Percentiles rank a stretch among this genome's conserved stretches.
Evolutionary conservation across 2,329 filamentous ascomycete species (phyloP).

Genomic region (Ceratocystis papillata): DNA sequence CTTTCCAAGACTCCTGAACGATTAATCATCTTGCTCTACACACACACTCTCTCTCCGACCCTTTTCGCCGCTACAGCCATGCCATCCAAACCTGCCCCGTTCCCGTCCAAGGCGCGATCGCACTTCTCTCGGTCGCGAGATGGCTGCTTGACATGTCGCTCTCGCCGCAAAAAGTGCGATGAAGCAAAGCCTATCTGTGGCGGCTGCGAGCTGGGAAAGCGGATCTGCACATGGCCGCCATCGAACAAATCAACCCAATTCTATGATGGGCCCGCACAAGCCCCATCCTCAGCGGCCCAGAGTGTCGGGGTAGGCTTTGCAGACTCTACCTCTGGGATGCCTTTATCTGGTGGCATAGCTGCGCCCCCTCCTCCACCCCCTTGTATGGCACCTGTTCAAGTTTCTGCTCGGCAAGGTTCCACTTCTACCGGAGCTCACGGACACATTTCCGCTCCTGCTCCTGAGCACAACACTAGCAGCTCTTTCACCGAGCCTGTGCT

Average conservation of each 20-base stretch:
- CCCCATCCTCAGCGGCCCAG: neutral
- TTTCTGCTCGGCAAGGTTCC: neutral
- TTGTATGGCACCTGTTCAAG: neutral
- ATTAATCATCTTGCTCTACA: neutral
- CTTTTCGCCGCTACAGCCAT: slow-evolving; percentile 21
- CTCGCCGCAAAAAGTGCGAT: slow-evolving; percentile 40
- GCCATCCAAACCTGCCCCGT: slow-evolving; percentile 21
- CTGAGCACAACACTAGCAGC: no score
- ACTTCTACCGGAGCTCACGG: neutral
- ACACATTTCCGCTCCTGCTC: no score
- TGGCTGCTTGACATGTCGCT: slow-evolving; percentile 38
- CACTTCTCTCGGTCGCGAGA: slow-evolving; percentile 26
- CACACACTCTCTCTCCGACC: neutral
- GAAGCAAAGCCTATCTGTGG: slow-evolving; percentile 37
- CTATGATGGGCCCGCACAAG: neutral
- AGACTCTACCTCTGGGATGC: neutral
- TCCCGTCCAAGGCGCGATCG: slow-evolving; percentile 17
- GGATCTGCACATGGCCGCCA: slow-evolving; percentile 26
- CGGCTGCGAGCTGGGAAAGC: slow-evolving; percentile 31
- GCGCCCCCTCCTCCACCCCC: neutral
- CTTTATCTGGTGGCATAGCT: neutral
- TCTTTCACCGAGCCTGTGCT: neutral
- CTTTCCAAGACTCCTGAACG: neutral
- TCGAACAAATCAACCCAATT: neutral
- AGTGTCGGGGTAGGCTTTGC: neutral